Conservation (phyloP, 2,329 filamentous ascomycete genomes). For the Chrysoporthe cubensis region DNA sequence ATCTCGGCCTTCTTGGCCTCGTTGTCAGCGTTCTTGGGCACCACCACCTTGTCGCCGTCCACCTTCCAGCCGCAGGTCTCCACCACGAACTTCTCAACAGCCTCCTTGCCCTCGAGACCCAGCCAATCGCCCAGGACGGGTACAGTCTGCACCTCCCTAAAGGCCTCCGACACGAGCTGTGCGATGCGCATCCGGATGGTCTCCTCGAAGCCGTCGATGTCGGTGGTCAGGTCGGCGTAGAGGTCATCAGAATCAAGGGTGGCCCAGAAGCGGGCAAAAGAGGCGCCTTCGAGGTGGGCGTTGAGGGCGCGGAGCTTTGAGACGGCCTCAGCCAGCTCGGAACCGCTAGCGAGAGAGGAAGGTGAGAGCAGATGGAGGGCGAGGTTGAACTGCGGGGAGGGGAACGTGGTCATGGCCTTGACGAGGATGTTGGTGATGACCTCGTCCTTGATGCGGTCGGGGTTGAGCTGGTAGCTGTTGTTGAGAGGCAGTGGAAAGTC, state of each 20-base stretch:
- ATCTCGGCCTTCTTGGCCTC: conserved; percentile 96
- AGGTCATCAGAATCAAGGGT: conserved; percentile 92
- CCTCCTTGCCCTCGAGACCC: conserved; percentile 66
- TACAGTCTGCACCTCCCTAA: conserved; percentile 69
- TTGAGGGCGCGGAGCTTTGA: conserved; percentile 84
- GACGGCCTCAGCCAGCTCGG: conserved; percentile 86
- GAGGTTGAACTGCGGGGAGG: conserved; percentile 91
- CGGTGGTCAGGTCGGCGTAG: conserved; percentile 92
- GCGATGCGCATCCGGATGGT: conserved; percentile 89
- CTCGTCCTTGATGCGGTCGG: conserved; percentile 94
- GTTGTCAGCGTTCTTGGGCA: conserved; percentile 95
- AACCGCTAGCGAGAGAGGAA: conserved; percentile 68
- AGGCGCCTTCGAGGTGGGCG: conserved; percentile 84
- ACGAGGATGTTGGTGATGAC: conserved; percentile 98
- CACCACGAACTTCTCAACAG: conserved; percentile 76
- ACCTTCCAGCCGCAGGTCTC: conserved; percentile 89
- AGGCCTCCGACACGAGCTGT: conserved; percentile 79
- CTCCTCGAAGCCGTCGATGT: conserved; percentile 94
- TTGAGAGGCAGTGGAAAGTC: not conserved
- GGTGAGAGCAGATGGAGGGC: conserved; percentile 92
- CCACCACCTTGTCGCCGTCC: conserved; percentile 68
- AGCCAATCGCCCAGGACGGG: conserved; percentile 75
- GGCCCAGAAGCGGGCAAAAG: conserved; percentile 92
- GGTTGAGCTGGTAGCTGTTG: conserved; percentile 97
- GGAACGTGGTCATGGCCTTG: conserved; percentile 97